Evolutionary conservation across 139 green algal genomes (phyloP).

Genomic region (Ettlia oleoabundans): DNA sequence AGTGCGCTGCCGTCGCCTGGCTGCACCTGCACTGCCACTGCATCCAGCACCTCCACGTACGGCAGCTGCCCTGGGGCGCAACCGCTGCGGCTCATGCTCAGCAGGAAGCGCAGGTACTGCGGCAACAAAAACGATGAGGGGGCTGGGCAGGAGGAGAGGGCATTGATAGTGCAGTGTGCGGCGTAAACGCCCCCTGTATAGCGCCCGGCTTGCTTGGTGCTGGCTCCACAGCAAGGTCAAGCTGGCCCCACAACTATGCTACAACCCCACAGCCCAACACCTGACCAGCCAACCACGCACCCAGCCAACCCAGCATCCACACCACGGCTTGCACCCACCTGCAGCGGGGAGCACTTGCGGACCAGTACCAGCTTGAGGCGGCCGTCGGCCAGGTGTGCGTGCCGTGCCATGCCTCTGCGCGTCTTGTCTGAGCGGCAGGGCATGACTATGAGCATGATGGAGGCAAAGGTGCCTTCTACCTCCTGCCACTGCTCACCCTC

Average conservation of each 20-base stretch:
- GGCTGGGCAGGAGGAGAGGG: not conserved
- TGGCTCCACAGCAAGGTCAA: too few species aligned
- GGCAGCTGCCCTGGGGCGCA: constrained; percentile 55
- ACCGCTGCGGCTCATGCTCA: constrained; percentile 59
- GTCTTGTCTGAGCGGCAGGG: constrained; percentile 82
- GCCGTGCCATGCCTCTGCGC: constrained; percentile 67
- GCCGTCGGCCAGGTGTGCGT: constrained; percentile 80
- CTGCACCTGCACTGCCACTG: constrained; percentile 47
- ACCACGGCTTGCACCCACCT: too few species aligned
- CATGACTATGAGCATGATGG: constrained; percentile 77
- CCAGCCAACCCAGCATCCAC: too few species aligned
- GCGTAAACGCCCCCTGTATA: too few species aligned
- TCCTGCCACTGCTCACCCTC: constrained; percentile 29
- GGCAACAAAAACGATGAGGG: not conserved
- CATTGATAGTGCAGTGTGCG: too few species aligned
- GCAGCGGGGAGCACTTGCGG: constrained; percentile 51
- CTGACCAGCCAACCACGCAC: too few species aligned
- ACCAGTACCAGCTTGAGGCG: constrained; percentile 83
- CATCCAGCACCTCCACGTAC: constrained; percentile 64
- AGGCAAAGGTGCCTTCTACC: constrained; percentile 65
- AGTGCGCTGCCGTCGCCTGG: not conserved
- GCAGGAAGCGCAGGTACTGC: constrained; percentile 80
- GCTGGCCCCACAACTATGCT: too few species aligned
- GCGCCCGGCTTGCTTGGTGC: too few species aligned
- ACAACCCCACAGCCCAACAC: too few species aligned